Evolutionary conservation across 2,329 filamentous ascomycete genomes (phyloP).

Genomic region (Talaromyces sp.): DNA sequence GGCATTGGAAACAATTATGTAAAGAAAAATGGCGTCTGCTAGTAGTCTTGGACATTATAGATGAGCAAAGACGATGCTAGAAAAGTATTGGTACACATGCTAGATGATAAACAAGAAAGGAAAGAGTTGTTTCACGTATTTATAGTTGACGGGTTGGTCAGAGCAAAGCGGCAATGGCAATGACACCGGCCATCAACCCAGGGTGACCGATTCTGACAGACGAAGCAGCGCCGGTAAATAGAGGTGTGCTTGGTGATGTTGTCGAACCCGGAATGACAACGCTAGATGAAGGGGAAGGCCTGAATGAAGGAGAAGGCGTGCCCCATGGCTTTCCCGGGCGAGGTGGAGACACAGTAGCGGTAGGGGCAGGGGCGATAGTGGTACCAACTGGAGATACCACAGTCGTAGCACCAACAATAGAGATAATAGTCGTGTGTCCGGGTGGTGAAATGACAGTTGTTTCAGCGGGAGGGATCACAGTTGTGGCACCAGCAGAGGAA

Average conservation of each 20-base stretch:
- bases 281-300: neutral
- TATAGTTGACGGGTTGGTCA: neutral
- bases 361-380: neutral
- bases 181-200: neutral
- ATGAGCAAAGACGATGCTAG: neutral
- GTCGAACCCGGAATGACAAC: slow-evolving; percentile 1
- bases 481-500: neutral
- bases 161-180: slow-evolving; percentile 5
- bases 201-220: slow-evolving; percentile 1
- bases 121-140: neutral
- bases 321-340: neutral
- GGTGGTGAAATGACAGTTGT: neutral
- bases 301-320: neutral
- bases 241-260: slow-evolving; percentile 2
- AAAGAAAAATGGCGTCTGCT: neutral
- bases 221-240: slow-evolving; percentile 4
- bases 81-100: neutral
- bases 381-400: neutral
- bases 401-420: neutral
- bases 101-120: neutral
- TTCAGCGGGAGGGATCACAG: neutral
- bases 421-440: neutral
- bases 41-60: neutral
- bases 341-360: neutral
- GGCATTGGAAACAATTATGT: neutral